phyloP scores from a whole-genome alignment of 2,329 filamentous ascomycete species.

The Hymenoscyphus repandus region DNA sequence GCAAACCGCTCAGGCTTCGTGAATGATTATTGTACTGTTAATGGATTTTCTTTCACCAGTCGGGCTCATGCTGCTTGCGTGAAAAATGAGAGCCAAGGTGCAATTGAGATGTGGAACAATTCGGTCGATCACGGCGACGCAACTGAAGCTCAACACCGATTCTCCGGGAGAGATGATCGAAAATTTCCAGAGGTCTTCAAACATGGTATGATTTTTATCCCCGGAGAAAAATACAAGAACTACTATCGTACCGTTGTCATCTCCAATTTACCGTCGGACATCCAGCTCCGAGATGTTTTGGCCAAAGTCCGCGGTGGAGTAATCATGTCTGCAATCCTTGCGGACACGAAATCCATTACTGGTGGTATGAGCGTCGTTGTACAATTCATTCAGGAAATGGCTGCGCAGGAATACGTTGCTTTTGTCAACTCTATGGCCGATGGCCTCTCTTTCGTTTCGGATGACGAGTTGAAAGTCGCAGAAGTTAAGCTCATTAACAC shows the following conservation, averaged over 20 bases:
- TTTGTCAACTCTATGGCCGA: constrained; percentile 10
- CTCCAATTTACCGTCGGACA: constrained; percentile 15
- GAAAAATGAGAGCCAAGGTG: neutral
- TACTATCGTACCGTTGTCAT: constrained; percentile 21
- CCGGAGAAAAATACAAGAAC: constrained; percentile 14
- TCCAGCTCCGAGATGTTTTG: constrained; percentile 22
- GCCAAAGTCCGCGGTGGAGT: constrained; percentile 22
- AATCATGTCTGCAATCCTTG: constrained; percentile 13
- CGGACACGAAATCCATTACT: constrained; percentile 10
- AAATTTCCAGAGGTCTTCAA: constrained; percentile 20
- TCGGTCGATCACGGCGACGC: constrained; percentile 1
- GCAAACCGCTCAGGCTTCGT: neutral
- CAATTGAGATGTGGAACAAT: neutral
- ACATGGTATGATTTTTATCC: constrained; percentile 22
- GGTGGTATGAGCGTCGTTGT: constrained; percentile 19
- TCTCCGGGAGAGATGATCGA: neutral
- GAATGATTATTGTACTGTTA: neutral
- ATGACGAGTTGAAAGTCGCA: constrained; percentile 2
- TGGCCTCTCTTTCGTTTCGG: constrained; percentile 12
- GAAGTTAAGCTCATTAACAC: constrained; percentile 17
- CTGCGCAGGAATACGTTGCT: constrained; percentile 20
- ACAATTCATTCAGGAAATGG: constrained; percentile 19
- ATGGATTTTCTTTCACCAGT: neutral
- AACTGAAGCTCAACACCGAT: constrained; percentile 7
- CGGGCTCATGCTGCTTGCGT: neutral